Percentiles rank a stretch among this genome's conserved stretches.
Evolutionary conservation across 352 stramenopile genomes (phyloP).

Genomic region (Pelagophyceae sp.): DNA sequence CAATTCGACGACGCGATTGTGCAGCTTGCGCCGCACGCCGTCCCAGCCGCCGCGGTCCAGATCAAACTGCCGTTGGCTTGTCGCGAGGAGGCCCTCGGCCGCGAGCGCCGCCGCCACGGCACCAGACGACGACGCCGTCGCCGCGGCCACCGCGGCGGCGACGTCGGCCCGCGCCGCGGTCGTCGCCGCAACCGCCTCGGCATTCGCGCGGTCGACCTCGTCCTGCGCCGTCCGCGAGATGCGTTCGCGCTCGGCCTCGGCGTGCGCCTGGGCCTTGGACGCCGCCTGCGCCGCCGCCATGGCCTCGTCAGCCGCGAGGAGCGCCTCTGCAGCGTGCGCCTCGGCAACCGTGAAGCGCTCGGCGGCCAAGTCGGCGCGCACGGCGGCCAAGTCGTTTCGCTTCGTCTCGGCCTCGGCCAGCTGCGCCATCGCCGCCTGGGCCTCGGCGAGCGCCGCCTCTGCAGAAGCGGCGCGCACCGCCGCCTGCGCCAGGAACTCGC

Average conservation of each 20-base stretch:
- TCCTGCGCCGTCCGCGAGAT: background rate
- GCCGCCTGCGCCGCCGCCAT: background rate
- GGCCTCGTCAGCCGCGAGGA: background rate
- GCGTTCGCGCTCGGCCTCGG: background rate
- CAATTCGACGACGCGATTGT: slow-evolving; percentile 76
- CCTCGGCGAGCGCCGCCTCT: background rate
- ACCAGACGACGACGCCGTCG: background rate
- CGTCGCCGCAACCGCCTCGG: background rate
- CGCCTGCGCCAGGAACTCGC: background rate
- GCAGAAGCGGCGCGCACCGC: background rate
- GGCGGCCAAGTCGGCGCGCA: background rate
- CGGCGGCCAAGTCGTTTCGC: background rate
- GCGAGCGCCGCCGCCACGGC: background rate
- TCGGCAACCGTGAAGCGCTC: background rate
- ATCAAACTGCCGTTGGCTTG: background rate
- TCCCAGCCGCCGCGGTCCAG: background rate
- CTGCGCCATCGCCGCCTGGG: background rate
- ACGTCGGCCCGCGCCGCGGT: background rate
- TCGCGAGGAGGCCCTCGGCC: background rate
- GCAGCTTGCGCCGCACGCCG: slow-evolving; percentile 35
- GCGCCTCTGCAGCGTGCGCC: too few relatives aligned
- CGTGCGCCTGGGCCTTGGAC: background rate
- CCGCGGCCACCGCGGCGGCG: background rate
- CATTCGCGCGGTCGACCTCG: too few relatives aligned
- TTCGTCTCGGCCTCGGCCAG: background rate